Percentiles rank a stretch among this genome's conserved stretches.
Evolutionary conservation across 768 basidiomycete genomes (phyloP).

Genomic region (Leccinum disarticulatum): DNA sequence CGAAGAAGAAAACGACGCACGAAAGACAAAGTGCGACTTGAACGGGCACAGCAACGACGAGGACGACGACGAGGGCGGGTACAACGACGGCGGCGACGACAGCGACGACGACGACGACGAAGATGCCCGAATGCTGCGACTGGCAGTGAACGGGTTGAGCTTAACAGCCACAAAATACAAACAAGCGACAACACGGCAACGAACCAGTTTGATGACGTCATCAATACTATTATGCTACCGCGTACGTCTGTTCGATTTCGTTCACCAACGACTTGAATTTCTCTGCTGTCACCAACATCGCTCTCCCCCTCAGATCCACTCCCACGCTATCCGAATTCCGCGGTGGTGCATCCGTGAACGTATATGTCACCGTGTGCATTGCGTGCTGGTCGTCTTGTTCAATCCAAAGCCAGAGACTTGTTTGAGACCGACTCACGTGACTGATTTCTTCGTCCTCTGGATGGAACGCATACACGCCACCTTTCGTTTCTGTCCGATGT

Average conservation of each 20-base stretch:
- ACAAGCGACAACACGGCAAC: constrained; percentile 15
- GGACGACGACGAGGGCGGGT: not conserved
- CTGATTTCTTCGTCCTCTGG: constrained; percentile 80
- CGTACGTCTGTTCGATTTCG: constrained; percentile 38
- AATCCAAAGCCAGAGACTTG: not conserved
- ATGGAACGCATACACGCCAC: constrained; percentile 74
- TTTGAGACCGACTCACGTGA: constrained; percentile 41
- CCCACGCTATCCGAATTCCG: constrained; percentile 70
- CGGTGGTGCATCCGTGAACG: constrained; percentile 51
- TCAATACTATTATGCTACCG: constrained; percentile 1
- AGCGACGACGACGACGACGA: not conserved
- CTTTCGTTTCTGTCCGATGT: constrained; percentile 33
- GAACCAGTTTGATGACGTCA: not conserved
- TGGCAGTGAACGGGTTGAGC: not conserved
- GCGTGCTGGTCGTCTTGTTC: constrained; percentile 17
- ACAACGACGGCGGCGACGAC: not conserved
- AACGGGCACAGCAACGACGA: not conserved
- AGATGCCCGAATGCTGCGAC: not conserved
- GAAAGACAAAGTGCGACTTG: constrained; percentile 1
- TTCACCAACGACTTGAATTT: constrained; percentile 42
- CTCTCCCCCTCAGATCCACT: constrained; percentile 62
- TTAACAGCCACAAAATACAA: constrained; percentile 18
- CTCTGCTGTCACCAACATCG: constrained; percentile 58
- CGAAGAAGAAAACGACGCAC: not conserved
- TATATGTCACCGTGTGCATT: constrained; percentile 32